A percentile compares a stretch with the other conserved stretches of the same genome.
phyloP scores from a whole-genome alignment of 345 rosid genomes.

The Eutrema japonicum region DNA sequence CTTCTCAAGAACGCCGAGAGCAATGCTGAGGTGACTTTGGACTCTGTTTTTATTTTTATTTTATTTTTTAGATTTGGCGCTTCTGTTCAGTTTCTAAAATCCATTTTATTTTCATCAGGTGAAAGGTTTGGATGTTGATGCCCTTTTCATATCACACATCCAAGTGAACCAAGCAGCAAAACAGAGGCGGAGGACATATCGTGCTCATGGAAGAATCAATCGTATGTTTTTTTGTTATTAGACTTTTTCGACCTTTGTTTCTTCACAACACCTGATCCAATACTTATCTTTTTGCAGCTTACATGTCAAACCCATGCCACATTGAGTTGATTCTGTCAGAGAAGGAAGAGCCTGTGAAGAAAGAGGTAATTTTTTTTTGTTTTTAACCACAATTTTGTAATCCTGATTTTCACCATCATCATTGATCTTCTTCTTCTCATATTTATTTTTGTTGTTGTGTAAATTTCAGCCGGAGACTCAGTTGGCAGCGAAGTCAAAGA shows the following conservation, averaged over 20 bases:
- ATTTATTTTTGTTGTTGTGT: neutral
- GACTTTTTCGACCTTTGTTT: neutral
- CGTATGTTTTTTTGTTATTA: slow-evolving; percentile 53
- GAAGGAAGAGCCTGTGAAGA: slow-evolving; percentile 92
- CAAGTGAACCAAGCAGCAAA: slow-evolving; percentile 98
- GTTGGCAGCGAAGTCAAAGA: slow-evolving; percentile 77
- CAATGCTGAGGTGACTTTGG: slow-evolving; percentile 73
- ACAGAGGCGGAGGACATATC: slow-evolving; percentile 89
- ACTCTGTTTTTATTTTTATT: too few relatives aligned
- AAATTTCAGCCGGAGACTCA: slow-evolving; percentile 80
- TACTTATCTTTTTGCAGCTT: slow-evolving; percentile 54
- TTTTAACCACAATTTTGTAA: neutral
- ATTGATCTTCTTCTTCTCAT: neutral
- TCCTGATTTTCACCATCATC: neutral
- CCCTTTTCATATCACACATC: slow-evolving; percentile 81
- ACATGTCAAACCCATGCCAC: slow-evolving; percentile 98
- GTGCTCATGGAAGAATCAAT: slow-evolving; percentile 98
- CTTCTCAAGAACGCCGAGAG: slow-evolving; percentile 96
- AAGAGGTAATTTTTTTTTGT: slow-evolving; percentile 62
- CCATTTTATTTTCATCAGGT: slow-evolving; percentile 57
- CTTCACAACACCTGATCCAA: neutral
- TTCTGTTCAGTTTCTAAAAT: neutral
- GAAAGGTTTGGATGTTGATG: slow-evolving; percentile 94
- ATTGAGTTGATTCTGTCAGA: slow-evolving; percentile 86
- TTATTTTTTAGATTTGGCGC: neutral